Evolutionary conservation across 2,329 filamentous ascomycete species (phyloP).

Genomic region (Bretziella fagacearum): DNA sequence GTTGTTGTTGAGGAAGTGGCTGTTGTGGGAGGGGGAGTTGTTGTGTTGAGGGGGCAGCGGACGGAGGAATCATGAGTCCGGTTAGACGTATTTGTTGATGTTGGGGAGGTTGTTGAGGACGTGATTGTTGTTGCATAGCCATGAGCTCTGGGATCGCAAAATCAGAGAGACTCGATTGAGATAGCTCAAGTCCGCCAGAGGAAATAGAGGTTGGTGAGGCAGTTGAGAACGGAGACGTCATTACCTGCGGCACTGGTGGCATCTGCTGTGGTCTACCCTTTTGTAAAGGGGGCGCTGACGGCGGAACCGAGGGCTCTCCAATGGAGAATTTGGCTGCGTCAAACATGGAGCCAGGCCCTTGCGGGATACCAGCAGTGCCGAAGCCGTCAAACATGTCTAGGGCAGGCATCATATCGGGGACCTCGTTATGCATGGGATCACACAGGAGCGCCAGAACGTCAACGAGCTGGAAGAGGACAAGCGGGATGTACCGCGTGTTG

Average conservation of each 20-base stretch:
- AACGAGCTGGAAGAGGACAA: constrained; percentile 59
- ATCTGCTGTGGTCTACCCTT: background rate
- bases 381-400: constrained; percentile 52
- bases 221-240: constrained; percentile 12
- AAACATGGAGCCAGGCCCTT: constrained; percentile 26
- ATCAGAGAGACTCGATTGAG: constrained; percentile 8
- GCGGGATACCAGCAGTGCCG: constrained; percentile 43
- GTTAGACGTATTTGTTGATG: constrained; percentile 2
- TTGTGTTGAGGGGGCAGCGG: background rate
- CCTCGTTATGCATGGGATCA: constrained; percentile 42
- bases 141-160: constrained; percentile 10
- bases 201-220: constrained; percentile 12
- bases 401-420: constrained; percentile 36
- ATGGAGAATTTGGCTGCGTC: constrained; percentile 8
- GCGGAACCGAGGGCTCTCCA: constrained; percentile 6
- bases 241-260: constrained; percentile 2
- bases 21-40: background rate
- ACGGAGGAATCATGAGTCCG: background rate
- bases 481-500: constrained; percentile 57
- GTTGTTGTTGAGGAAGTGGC: background rate
- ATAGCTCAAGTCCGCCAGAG: constrained; percentile 12
- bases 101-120: background rate
- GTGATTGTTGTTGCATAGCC: constrained; percentile 11
- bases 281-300: background rate
- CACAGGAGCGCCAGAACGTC: constrained; percentile 49